Conservation (phyloP, 192 early-diverging fungal species). For the Rhizophlyctis rosea region DNA sequence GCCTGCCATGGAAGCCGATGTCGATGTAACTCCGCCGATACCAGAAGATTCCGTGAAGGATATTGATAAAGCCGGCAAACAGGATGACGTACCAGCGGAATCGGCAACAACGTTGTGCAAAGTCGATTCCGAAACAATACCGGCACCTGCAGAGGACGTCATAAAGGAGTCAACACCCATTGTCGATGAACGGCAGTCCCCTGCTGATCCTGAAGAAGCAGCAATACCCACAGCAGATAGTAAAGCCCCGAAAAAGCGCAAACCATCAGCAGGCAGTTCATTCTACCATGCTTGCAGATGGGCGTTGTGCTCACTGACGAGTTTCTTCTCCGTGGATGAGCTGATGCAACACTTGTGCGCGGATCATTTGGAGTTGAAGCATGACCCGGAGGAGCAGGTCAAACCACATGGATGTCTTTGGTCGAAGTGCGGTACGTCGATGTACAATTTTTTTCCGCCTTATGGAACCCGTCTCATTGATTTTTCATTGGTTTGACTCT, state of each 20-base stretch:
- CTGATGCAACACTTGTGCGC: slow-evolving; percentile 35
- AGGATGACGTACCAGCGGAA: too few relatives aligned
- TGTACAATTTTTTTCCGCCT: not conserved
- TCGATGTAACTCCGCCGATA: too few relatives aligned
- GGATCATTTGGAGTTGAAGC: slow-evolving; percentile 29
- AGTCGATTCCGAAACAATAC: not conserved
- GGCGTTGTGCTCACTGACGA: slow-evolving; percentile 24
- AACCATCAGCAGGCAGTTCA: slow-evolving; percentile 7
- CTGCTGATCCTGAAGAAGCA: too few relatives aligned
- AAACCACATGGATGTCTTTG: slow-evolving; percentile 70
- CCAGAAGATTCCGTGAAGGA: too few relatives aligned
- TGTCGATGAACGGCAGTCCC: not conserved
- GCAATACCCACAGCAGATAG: too few relatives aligned
- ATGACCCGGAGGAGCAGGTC: too few relatives aligned
- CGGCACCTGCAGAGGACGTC: not conserved
- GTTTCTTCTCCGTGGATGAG: slow-evolving; percentile 36
- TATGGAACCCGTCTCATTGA: not conserved
- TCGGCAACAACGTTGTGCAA: not conserved
- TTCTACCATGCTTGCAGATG: slow-evolving; percentile 34
- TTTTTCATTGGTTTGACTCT: not conserved
- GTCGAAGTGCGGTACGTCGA: slow-evolving; percentile 53
- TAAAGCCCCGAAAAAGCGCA: too few relatives aligned
- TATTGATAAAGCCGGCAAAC: not conserved
- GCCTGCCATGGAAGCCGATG: not conserved
- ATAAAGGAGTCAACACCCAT: too few relatives aligned